Percentiles rank a stretch among this genome's conserved stretches.
Evolutionary conservation across 192 early-diverging fungal species (phyloP).

Genomic region (Gigaspora rosea): DNA sequence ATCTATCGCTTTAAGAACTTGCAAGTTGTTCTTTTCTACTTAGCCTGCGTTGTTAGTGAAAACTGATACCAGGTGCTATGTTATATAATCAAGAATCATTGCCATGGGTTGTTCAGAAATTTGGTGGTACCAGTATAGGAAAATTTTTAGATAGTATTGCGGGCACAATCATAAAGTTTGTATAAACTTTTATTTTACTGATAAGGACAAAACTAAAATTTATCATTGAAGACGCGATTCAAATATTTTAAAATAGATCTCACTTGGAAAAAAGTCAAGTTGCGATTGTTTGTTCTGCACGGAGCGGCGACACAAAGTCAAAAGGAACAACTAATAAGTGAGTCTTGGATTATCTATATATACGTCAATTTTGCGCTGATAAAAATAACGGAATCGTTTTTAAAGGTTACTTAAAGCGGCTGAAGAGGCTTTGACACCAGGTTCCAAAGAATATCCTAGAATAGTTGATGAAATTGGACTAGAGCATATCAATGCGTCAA

Average conservation of each 20-base stretch:
- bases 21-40: too few relatives aligned
- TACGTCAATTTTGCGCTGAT: background rate
- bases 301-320: slow-evolving; percentile 84
- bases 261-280: slow-evolving; percentile 74
- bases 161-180: slow-evolving; percentile 83
- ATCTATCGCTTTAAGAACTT: too few relatives aligned
- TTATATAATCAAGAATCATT: slow-evolving; percentile 33
- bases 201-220: background rate
- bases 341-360: slow-evolving; percentile 40
- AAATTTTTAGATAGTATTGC: slow-evolving; percentile 76
- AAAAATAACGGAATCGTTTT: background rate
- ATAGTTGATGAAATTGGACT: slow-evolving; percentile 83
- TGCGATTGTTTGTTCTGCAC: slow-evolving; percentile 94
- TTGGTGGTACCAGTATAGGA: slow-evolving; percentile 96
- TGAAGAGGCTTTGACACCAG: slow-evolving; percentile 71
- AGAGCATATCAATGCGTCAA: slow-evolving; percentile 75
- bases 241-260: slow-evolving; percentile 44
- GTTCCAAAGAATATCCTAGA: slow-evolving; percentile 65
- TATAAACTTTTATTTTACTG: slow-evolving; percentile 7
- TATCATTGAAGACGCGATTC: background rate
- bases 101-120: slow-evolving; percentile 86
- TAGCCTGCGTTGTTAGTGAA: too few relatives aligned
- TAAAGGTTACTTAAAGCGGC: slow-evolving; percentile 67
- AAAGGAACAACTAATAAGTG: slow-evolving; percentile 89
- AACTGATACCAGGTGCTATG: background rate